Conservation (phyloP, 2,329 filamentous ascomycete species). For the Zymoseptoria tritici region DNA sequence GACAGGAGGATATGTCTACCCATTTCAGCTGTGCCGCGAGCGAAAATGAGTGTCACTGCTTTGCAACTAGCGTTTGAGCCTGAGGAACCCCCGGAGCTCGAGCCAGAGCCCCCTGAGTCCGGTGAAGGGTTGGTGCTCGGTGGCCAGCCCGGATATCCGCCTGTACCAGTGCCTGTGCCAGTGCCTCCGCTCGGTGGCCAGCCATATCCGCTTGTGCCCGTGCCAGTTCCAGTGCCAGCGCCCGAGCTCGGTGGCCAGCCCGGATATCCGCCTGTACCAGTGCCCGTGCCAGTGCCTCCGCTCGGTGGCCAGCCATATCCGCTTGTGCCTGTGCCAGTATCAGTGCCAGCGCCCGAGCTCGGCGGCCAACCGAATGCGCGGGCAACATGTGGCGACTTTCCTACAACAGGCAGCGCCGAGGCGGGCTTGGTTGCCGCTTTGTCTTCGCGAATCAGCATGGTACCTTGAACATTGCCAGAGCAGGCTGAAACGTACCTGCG, state of each 20-base stretch:
- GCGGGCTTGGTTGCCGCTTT: not conserved
- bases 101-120: not conserved
- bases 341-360: no score
- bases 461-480: not conserved
- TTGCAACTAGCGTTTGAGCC: slow-evolving; percentile 30
- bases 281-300: not conserved
- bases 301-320: not conserved
- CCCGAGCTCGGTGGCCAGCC: not conserved
- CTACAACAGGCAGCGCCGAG: not conserved
- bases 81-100: not conserved
- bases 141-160: not conserved
- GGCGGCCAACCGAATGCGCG: not conserved
- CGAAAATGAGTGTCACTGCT: slow-evolving; percentile 48
- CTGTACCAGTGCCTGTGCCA: not conserved
- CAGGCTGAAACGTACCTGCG: not conserved
- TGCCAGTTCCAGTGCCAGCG: no score
- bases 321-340: no score
- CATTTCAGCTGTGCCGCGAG: slow-evolving; percentile 49
- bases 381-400: not conserved
- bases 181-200: not conserved
- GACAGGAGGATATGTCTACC: slow-evolving; percentile 47
- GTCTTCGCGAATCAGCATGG: not conserved
- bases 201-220: not conserved
- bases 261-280: not conserved
- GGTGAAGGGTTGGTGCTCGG: not conserved